Conservation (phyloP, 345 rosid genomes). For the Brassica nigra region DNA sequence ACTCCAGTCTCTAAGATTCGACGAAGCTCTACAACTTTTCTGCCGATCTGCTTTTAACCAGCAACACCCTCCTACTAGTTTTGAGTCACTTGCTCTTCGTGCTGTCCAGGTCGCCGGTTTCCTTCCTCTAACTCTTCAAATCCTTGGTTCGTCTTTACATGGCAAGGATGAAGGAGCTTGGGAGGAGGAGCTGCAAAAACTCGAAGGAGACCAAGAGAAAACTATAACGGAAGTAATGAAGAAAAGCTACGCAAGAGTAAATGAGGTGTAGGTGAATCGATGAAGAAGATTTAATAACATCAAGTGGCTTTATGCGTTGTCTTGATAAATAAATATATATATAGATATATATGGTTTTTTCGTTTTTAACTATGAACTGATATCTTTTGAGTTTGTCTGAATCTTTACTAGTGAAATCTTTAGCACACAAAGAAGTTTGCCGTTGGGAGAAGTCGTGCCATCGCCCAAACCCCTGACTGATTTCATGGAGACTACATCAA, state of each 20-base stretch:
- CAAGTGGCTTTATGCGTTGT: neutral
- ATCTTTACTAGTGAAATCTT: neutral
- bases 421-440: neutral
- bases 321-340: too few species aligned
- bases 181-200: slow-evolving; percentile 2
- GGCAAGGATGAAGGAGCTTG: neutral
- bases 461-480: too few species aligned
- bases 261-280: slow-evolving; percentile 28
- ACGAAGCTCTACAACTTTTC: slow-evolving; percentile 27
- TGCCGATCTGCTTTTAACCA: neutral
- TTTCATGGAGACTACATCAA: too few species aligned
- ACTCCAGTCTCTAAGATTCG: neutral
- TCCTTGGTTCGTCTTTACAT: slow-evolving; percentile 9
- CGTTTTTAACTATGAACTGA: neutral
- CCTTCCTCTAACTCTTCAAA: slow-evolving; percentile 7
- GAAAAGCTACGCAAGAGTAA: neutral
- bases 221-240: neutral
- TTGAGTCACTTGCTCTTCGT: slow-evolving; percentile 16
- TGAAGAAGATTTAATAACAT: neutral
- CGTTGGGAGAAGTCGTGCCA: too few species aligned
- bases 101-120: neutral
- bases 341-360: neutral
- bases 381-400: neutral
- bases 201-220: slow-evolving; percentile 15
- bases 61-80: neutral